Evolutionary conservation across 192 early-diverging fungal species (phyloP), one percentile per base, ranked within the genome.

Genomic region (Pilobolus umbonatus): DNA sequence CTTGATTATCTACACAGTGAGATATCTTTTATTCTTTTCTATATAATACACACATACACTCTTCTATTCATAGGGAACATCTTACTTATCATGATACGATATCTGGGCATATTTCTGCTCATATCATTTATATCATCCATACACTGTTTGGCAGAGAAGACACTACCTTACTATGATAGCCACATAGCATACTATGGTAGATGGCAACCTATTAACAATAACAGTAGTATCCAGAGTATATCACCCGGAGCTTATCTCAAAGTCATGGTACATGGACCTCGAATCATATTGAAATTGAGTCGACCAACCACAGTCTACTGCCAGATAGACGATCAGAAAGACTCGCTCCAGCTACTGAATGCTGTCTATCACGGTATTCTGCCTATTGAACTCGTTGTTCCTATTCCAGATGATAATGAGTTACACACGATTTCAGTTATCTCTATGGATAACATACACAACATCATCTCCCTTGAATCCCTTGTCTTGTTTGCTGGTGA

Each of bases 201-300:
- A 28, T 67, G 65, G 65, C 52, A 59, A 19, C 32, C 28, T 8
- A 31, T 29, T 28, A 54, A 49, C 24, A 58, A 45, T 24, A 22
- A 34, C 35, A 36, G 19, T 2, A 45, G 19, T 32, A 55, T 64
- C 15, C 54, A 56, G 49, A 61, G 52, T 49, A 38, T 52, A 29
- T 67, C 57, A 53, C 45, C 65, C n/a, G 65, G 65, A 11, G 53
- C 52, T 49, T 67, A 67, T 49, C 30, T 59, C 35, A 55, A 67
- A 38, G 40, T 53, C 32, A 61, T 35, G 26, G 38, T 55, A 22
- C 35, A 54, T 10, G 40, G 44, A 11, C 40, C 44, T 15, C 34
- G 34, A 17, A 36, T 67, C 2, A 22, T 3, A 28, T 32, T 67
- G 7, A 55, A 46, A 31, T 32, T 67, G 22, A 40, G 44, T 30